phyloP scores from a whole-genome alignment of 805 yeast genomes.

The Naumovozyma castellii region DNA sequence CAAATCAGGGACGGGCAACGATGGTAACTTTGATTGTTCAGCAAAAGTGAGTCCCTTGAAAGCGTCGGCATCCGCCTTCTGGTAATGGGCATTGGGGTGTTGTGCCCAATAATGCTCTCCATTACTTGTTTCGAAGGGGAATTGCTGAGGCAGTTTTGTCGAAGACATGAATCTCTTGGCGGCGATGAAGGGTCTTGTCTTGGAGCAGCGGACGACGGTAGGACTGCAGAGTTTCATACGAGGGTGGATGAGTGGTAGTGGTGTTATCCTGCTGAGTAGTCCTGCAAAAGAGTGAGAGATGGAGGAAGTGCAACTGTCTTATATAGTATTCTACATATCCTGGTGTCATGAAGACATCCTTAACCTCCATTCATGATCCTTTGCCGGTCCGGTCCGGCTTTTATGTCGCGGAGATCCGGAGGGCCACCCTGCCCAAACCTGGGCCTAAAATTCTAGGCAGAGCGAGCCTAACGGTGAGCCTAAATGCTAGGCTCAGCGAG shows the following conservation, averaged over 20 bases:
- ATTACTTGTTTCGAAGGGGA: slow-evolving; percentile 20
- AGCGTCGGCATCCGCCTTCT: slow-evolving; percentile 6
- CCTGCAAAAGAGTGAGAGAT: not conserved
- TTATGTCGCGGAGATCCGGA: too few species aligned
- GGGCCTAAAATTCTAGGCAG: too few species aligned
- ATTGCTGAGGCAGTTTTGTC: slow-evolving; percentile 1
- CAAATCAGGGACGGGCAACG: slow-evolving; percentile 79
- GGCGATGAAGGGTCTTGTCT: not conserved
- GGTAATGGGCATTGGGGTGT: slow-evolving; percentile 14
- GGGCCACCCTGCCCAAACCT: too few species aligned
- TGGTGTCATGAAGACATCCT: too few species aligned
- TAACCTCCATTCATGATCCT: too few species aligned
- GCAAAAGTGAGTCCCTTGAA: slow-evolving; percentile 61
- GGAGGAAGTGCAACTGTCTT: too few species aligned
- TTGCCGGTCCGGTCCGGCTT: too few species aligned
- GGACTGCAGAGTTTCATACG: not conserved
- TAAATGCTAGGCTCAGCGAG: too few species aligned
- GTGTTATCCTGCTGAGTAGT: too few species aligned
- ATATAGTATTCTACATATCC: too few species aligned
- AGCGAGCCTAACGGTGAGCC: too few species aligned
- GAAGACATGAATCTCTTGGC: not conserved
- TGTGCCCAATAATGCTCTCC: slow-evolving; percentile 22
- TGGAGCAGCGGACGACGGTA: not conserved
- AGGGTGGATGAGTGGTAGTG: not conserved
- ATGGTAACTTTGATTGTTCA: slow-evolving; percentile 66